Percentiles rank a stretch among this genome's conserved stretches.
Conservation (phyloP, 2,329 filamentous ascomycete genomes). For the Metarhizium album region DNA sequence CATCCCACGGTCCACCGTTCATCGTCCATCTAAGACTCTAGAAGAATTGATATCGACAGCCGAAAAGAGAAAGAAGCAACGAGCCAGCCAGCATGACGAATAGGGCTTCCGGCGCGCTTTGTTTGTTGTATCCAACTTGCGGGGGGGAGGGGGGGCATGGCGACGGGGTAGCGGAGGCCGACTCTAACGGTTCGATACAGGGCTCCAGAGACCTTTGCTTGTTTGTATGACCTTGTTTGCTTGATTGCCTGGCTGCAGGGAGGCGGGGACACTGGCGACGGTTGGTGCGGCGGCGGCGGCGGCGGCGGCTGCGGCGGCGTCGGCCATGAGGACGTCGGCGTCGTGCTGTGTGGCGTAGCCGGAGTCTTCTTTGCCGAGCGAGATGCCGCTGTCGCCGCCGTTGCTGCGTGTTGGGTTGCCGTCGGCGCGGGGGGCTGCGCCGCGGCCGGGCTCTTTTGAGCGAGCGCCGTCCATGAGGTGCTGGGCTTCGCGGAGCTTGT, state of each 20-base stretch:
- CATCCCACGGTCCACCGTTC: background rate
- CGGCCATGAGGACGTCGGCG: slow-evolving; percentile 33
- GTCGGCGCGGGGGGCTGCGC: slow-evolving; percentile 11
- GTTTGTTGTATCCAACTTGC: background rate
- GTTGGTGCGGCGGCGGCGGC: slow-evolving; percentile 33
- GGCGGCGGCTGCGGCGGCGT: slow-evolving; percentile 37
- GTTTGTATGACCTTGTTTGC: slow-evolving; percentile 51
- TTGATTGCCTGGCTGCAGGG: slow-evolving; percentile 42
- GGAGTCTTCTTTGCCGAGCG: slow-evolving; percentile 32
- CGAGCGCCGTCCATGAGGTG: slow-evolving; percentile 45
- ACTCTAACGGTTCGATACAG: slow-evolving; percentile 16
- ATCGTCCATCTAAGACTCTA: background rate
- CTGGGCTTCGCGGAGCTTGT: slow-evolving; percentile 57
- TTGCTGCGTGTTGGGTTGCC: slow-evolving; percentile 23
- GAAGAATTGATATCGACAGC: background rate
- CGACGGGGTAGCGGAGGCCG: background rate
- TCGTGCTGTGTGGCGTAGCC: slow-evolving; percentile 35
- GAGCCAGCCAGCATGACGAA: background rate
- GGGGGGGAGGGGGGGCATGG: background rate
- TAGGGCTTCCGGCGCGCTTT: background rate
- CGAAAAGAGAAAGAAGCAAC: background rate
- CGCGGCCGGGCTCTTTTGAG: slow-evolving; percentile 38
- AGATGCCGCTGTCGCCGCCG: slow-evolving; percentile 37
- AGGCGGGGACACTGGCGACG: slow-evolving; percentile 31
- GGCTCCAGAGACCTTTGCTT: slow-evolving; percentile 51